phyloP scores from a whole-genome alignment of 805 yeast species.

The Saturnispora gosingensis region DNA sequence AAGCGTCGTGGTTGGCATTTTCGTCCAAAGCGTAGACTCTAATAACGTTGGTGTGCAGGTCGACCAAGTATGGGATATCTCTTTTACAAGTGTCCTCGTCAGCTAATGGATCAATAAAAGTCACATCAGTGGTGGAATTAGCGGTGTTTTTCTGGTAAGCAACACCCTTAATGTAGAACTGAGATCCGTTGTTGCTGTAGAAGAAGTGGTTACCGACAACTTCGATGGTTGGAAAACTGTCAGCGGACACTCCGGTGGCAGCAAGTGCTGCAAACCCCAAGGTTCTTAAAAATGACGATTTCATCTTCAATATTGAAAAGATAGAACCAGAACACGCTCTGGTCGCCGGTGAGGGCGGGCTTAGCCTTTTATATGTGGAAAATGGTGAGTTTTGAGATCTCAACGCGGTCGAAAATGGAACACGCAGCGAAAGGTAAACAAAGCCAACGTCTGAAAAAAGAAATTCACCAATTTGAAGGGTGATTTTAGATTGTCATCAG shows the following conservation, averaged over 20 bases:
- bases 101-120: slow-evolving; percentile 68
- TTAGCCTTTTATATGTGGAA: not conserved
- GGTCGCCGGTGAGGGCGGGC: not conserved
- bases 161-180: slow-evolving; percentile 80
- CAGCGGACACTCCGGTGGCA: slow-evolving; percentile 16
- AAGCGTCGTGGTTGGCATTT: slow-evolving; percentile 56
- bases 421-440: not conserved
- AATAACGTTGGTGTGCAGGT: slow-evolving; percentile 65
- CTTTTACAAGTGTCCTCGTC: slow-evolving; percentile 62
- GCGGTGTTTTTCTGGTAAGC: slow-evolving; percentile 74
- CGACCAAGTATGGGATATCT: slow-evolving; percentile 68
- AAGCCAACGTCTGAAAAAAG: not conserved
- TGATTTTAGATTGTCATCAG: not conserved
- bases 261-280: not conserved
- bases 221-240: slow-evolving; percentile 41
- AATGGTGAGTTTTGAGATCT: not conserved
- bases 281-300: not conserved
- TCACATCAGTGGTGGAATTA: slow-evolving; percentile 29
- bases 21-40: slow-evolving; percentile 85
- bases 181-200: slow-evolving; percentile 60
- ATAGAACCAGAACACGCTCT: not conserved
- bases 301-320: not conserved
- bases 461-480: not conserved
- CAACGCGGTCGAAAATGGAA: not conserved
- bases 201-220: slow-evolving; percentile 71